Evolutionary conservation across 2,329 filamentous ascomycete species (phyloP).

Genomic region (Purpureocillium takamizusanense): DNA sequence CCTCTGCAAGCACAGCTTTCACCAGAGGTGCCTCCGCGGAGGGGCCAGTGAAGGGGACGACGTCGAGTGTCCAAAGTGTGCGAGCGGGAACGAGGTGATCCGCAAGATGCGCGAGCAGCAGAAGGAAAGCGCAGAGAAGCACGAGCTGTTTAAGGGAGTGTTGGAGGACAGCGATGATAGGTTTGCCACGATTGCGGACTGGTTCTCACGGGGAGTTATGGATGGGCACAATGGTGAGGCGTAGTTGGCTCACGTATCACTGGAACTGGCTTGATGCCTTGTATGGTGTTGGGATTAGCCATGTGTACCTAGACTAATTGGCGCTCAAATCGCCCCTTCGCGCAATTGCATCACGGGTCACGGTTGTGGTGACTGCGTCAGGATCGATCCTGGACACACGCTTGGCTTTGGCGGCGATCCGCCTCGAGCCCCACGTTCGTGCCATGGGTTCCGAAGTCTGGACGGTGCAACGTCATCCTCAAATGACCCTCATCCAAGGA

Average conservation of each 20-base stretch:
- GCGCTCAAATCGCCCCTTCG: too few species aligned
- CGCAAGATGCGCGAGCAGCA: slow-evolving; percentile 79
- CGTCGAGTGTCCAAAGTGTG: slow-evolving; percentile 78
- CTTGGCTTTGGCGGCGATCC: too few species aligned
- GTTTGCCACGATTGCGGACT: slow-evolving; percentile 87
- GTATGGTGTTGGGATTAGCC: too few species aligned
- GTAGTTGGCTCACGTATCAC: too few species aligned
- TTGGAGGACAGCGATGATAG: slow-evolving; percentile 69
- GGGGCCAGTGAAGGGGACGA: slow-evolving; percentile 45
- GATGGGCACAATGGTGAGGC: slow-evolving; percentile 17
- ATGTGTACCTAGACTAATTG: too few species aligned
- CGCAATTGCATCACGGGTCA: too few species aligned
- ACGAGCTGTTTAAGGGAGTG: slow-evolving; percentile 82
- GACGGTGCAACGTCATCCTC: too few species aligned
- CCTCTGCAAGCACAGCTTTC: slow-evolving; percentile 93
- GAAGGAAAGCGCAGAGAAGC: slow-evolving; percentile 74
- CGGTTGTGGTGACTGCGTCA: too few species aligned
- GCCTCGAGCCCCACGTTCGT: too few species aligned
- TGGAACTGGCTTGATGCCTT: too few species aligned
- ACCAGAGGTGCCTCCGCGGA: slow-evolving; percentile 69
- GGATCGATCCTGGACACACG: too few species aligned
- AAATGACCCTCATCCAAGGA: background rate
- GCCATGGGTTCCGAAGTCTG: too few species aligned
- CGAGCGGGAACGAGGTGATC: slow-evolving; percentile 77
- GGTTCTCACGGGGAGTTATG: slow-evolving; percentile 94